These are phyloP conservation scores for Takakia lepidozioides DNA, from an alignment of 225 moss, liverwort and hornwort species.

Conservation along the genomic window DNA sequence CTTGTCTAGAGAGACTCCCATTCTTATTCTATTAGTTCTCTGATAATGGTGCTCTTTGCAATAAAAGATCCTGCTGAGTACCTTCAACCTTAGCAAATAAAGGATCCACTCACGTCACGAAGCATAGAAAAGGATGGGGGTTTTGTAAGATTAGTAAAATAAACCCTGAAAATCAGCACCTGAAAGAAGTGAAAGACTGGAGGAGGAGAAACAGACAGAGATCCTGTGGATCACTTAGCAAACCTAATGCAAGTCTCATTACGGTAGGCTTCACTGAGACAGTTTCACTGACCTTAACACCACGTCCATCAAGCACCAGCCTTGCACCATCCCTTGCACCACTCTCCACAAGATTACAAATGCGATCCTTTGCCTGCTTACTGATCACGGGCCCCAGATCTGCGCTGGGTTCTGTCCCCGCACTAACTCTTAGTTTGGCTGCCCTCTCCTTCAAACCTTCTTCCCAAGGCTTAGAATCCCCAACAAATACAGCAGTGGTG, in stretches of 20 bases:
- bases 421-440: slow-evolving; percentile 68
- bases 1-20: not conserved
- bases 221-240: too few species aligned
- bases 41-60: not conserved
- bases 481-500: slow-evolving; percentile 83
- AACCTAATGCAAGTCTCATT: not conserved
- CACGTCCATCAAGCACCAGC: slow-evolving; percentile 81
- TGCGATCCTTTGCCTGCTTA: slow-evolving; percentile 84
- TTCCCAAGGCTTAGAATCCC: slow-evolving; percentile 74
- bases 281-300: slow-evolving; percentile 43
- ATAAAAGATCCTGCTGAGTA: too few species aligned
- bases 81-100: too few species aligned
- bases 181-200: not conserved
- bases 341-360: slow-evolving; percentile 64
- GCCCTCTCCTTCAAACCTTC: slow-evolving; percentile 61
- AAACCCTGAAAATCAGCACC: not conserved
- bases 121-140: too few species aligned
- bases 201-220: too few species aligned
- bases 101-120: too few species aligned
- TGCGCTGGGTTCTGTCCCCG: slow-evolving; percentile 68
- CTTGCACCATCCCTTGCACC: slow-evolving; percentile 78
- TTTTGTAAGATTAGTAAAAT: not conserved
- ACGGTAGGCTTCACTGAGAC: not conserved
- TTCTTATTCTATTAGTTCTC: not conserved
- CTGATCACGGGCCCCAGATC: slow-evolving; percentile 95